These are phyloP conservation scores for Ogataea philodendri DNA, from an alignment of 805 yeast species.

Conservation along the genomic window DNA sequence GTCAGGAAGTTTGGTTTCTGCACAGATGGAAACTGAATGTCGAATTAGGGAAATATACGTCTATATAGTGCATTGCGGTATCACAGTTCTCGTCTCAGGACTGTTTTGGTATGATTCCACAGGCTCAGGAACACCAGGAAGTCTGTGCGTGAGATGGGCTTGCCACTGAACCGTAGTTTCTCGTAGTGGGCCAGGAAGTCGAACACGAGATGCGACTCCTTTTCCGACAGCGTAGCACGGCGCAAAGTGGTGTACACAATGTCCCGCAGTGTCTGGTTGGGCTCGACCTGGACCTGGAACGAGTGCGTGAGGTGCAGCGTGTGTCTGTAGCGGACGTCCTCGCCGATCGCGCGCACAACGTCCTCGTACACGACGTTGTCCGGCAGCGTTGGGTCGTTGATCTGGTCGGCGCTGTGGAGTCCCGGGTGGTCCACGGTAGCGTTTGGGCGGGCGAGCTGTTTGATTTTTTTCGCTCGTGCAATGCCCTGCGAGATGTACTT, in stretches of 20 bases:
- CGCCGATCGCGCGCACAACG: slow-evolving; percentile 57
- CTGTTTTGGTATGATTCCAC: slow-evolving; percentile 25
- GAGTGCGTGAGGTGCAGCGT: slow-evolving; percentile 20
- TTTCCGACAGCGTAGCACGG: slow-evolving; percentile 7
- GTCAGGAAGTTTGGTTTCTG: slow-evolving; percentile 61
- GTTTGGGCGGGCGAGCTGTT: slow-evolving; percentile 41
- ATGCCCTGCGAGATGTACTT: slow-evolving; percentile 40
- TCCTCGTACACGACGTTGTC: slow-evolving; percentile 46
- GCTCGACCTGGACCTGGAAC: slow-evolving; percentile 21
- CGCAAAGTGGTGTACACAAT: slow-evolving; percentile 32
- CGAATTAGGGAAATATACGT: slow-evolving; percentile 39
- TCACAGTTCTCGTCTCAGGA: slow-evolving; percentile 5
- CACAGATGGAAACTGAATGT: slow-evolving; percentile 58
- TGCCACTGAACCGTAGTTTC: slow-evolving; percentile 61
- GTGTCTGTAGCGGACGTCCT: slow-evolving; percentile 49
- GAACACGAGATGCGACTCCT: slow-evolving; percentile 16
- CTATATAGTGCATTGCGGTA: not conserved
- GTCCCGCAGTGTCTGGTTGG: slow-evolving; percentile 23
- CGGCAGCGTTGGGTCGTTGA: slow-evolving; percentile 18
- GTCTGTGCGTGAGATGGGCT: slow-evolving; percentile 54
- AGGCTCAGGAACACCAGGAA: slow-evolving; percentile 58
- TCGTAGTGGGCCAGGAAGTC: slow-evolving; percentile 60
- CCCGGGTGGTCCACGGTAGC: slow-evolving; percentile 51
- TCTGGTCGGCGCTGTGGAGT: slow-evolving; percentile 31
- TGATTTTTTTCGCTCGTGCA: slow-evolving; percentile 41